Evolutionary conservation across 768 basidiomycete genomes (phyloP), one percentile per base, ranked within the genome.

Genomic region (Tricholoma sp.): DNA sequence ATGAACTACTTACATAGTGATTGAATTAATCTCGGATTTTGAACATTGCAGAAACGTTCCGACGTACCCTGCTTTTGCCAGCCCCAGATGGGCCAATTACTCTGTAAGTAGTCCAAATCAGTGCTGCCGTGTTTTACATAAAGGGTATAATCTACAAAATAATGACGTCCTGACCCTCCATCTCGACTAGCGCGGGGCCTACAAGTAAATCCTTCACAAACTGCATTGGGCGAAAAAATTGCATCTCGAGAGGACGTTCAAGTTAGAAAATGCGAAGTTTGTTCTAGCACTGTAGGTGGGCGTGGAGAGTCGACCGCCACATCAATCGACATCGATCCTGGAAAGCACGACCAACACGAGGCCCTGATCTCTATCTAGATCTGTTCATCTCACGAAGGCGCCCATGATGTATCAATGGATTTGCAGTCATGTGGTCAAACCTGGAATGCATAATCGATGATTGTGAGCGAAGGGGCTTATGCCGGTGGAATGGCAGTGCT

Each of bases 51-150:
- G 35, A 8, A 27, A 10, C 8, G 21, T 16, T 27, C 34, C 37
- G 7, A 39, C 37, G 37, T 19, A 53, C 52, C 21, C 41, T 53
- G 9, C 52, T 53, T 53, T 53, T 53, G 22, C 52, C 52, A 27
- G 52, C 52, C 5, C 52, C 52, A 22, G 52, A 22, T 12, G 52
- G 52, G 21, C 52, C 52, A 53, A 53, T 32, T 41, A 53, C 52
- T 21, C 52, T 53, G 35, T 10, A 37, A 27, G 7, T n/a, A 9
- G 37, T 14, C 18, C n/a, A 3, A 22, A 16, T 24, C 2, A 19
- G 27, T 32, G 35, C 16, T 0, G 35, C 22, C 8, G 21, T 24
- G 22, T 9, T 46, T n/a, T 21, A 11, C 37, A 34, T 18, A 3
- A 53, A 37, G 18, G 11, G 4, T 16, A 41, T 11, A 37, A 53